Conservation (phyloP, 129 eudicot genomes). For the Centrapalus pauciflorus region DNA sequence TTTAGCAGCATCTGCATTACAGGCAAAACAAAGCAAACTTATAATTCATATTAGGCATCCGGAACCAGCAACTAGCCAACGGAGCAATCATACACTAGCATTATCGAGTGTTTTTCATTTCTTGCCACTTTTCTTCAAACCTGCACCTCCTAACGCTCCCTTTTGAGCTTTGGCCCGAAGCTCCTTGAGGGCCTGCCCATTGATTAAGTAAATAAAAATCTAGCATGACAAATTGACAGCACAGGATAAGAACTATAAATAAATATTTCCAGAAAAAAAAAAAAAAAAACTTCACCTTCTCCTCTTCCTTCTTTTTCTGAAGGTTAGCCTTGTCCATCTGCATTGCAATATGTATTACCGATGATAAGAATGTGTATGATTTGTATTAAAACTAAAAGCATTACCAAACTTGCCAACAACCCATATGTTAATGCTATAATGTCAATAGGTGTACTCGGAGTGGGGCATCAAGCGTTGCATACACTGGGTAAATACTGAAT, state of each 20-base stretch:
- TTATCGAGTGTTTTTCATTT: no score
- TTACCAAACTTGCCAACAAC: not conserved
- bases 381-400: no score
- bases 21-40: no score
- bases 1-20: no score
- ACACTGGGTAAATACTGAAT: no score
- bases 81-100: no score
- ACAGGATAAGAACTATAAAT: not conserved
- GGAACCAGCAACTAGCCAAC: no score
- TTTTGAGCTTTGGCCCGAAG: slow-evolving; percentile 70
- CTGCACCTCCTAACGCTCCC: slow-evolving; percentile 63
- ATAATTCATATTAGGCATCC: no score
- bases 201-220: not conserved
- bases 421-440: not conserved
- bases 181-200: slow-evolving; percentile 49
- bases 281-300: no score
- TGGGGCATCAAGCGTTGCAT: no score
- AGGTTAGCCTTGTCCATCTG: slow-evolving; percentile 61
- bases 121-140: no score
- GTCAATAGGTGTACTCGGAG: no score
- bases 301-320: slow-evolving; percentile 76
- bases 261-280: not conserved
- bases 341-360: slow-evolving; percentile 4
- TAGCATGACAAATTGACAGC: not conserved
- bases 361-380: not conserved